Base-by-base conservation (phyloP, 768 basidiomycete species). In the Melanogaster broomeanus region DNA sequence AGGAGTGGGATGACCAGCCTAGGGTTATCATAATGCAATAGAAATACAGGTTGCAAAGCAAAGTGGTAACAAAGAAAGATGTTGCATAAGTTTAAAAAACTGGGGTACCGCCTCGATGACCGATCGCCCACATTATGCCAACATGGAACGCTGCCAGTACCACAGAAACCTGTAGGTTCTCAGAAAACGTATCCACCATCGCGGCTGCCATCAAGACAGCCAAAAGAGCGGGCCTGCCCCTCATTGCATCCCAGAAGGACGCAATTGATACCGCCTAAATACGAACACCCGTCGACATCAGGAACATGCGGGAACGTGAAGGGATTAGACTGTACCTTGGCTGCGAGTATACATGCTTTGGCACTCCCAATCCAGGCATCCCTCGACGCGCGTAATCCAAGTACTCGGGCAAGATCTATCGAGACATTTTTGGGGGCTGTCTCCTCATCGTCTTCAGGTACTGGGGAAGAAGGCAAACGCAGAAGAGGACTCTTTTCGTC, bases 101-200 rank as follows among this genome's bases (percentile, higher is more conserved):
- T 19, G 40, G 19, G 15, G 24, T 22, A 28, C 42, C 42, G 3
- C 31, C 22, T 34, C 30, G 25, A 19, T 28, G 25, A 18, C 50
- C 25, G 2, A 60, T 35, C 6, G 42, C 2, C 61, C 57, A 57
- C 53, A 75, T 48, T 35, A 63, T 49, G 30, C 48, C 68, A 6
- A 76, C 25, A 61, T 83, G 81, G n/a, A 74, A 48, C 21, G 68
- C 21, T 0, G 70, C 74, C 15, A 82, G 64, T 28, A 72, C 51
- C 1, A 74, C 34, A 0, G 78, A 76, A 15, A 70, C 58, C 45
- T 56, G 49, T 10, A 77, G 52, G 19, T 62, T 64, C 41, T 79
- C 77, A 22, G 73, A 74, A 63, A 76, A 67, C 12, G 75, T 78
- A 65, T 83, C 81, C 19, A 67, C 50, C 24, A 80, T 58, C 2